These are phyloP conservation scores for Cicer bijugum DNA, from an alignment of 306 rosid genomes.

Conservation along the genomic window DNA sequence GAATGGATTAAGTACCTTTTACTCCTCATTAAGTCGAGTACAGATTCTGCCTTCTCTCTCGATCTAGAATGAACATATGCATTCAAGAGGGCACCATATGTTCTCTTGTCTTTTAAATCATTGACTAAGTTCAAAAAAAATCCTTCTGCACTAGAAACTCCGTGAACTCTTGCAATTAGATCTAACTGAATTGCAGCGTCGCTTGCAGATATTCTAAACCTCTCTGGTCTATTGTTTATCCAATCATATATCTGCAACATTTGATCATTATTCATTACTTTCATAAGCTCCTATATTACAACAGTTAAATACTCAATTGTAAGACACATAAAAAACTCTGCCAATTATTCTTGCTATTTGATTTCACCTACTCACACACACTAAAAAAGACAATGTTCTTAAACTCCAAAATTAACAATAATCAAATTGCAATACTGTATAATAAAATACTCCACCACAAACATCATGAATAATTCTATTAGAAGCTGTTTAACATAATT, in stretches of 20 bases:
- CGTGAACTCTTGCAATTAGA: constrained; percentile 78
- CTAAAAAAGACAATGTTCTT: neutral
- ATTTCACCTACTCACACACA: neutral
- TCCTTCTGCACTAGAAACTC: constrained; percentile 75
- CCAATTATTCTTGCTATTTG: neutral
- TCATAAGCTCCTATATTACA: neutral
- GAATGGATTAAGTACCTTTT: constrained; percentile 68
- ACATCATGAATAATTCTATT: neutral
- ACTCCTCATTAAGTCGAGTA: constrained; percentile 75
- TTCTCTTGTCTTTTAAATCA: constrained; percentile 66
- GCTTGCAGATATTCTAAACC: constrained; percentile 76
- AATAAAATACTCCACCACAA: no score
- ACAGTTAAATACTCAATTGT: neutral
- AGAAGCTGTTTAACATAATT: constrained; percentile 19
- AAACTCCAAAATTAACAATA: neutral
- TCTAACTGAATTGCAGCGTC: constrained; percentile 91
- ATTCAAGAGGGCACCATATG: constrained; percentile 86
- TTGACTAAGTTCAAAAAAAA: constrained; percentile 66
- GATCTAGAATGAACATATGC: constrained; percentile 63
- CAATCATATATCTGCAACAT: constrained; percentile 81
- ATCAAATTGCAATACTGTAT: neutral
- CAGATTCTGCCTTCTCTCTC: constrained; percentile 79
- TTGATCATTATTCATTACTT: constrained; percentile 31
- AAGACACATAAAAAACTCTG: neutral
- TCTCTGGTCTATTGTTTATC: constrained; percentile 83